A percentile compares a stretch with the other conserved stretches of the same genome.
These are phyloP conservation scores for Clarireedia homoeocarpa DNA, from an alignment of 2,329 filamentous ascomycete species.

Conservation along the genomic window DNA sequence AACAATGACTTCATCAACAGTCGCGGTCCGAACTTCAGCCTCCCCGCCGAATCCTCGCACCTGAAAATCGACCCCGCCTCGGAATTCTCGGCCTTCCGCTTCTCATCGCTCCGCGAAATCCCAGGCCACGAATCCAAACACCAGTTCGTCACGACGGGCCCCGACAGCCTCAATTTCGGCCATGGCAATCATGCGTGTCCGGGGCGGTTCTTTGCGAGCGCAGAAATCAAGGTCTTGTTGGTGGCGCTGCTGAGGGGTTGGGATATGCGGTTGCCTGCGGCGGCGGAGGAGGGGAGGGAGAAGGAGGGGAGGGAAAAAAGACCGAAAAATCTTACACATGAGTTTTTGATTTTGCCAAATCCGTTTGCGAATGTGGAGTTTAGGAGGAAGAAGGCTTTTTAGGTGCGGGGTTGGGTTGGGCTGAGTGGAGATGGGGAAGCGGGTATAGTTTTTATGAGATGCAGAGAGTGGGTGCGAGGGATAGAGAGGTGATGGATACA, in stretches of 20 bases:
- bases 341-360: not conserved
- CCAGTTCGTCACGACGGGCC: not conserved
- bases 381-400: not conserved
- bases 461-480: not conserved
- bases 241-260: not conserved
- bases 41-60: not conserved
- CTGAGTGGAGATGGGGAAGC: too few species aligned
- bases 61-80: not conserved
- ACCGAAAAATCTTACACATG: not conserved
- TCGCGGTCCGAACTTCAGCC: not conserved
- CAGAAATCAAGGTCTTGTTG: not conserved
- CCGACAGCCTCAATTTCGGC: not conserved
- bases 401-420: not conserved
- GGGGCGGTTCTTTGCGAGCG: not conserved
- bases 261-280: not conserved
- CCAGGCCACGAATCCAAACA: not conserved
- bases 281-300: not conserved
- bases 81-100: not conserved
- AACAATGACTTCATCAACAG: too few species aligned
- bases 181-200: slow-evolving; percentile 1
- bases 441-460: not conserved
- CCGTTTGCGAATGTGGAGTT: not conserved
- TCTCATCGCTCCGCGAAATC: not conserved
- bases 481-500: not conserved
- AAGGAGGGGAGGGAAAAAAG: not conserved